phyloP scores from a whole-genome alignment of 2,329 filamentous ascomycete species.

The Microsporum canis region DNA sequence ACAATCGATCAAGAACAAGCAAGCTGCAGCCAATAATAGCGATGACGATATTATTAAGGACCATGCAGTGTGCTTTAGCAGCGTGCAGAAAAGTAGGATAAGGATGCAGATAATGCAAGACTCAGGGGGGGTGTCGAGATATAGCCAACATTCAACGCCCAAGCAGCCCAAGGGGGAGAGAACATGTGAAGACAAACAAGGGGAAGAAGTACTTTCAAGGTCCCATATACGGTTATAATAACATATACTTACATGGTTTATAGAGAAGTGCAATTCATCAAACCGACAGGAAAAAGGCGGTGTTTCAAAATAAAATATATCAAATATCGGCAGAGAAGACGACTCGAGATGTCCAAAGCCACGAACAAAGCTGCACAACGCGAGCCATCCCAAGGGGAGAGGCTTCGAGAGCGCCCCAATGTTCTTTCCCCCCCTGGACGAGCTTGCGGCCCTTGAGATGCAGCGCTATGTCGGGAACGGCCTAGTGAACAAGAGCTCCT shows the following conservation, averaged over 20 bases:
- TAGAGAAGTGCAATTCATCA: background rate
- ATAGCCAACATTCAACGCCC: background rate
- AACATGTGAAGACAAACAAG: background rate
- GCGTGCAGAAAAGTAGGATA: background rate
- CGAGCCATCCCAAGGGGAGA: background rate
- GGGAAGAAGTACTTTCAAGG: background rate
- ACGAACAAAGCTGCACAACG: background rate
- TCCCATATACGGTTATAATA: background rate
- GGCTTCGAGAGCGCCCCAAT: background rate
- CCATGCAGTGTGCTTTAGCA: background rate
- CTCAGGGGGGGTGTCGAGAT: background rate
- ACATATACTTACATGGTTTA: background rate
- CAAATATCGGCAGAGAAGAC: background rate
- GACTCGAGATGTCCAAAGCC: background rate
- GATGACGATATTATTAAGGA: background rate
- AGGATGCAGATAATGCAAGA: background rate
- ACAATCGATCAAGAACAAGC: background rate
- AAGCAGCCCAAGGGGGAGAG: background rate
- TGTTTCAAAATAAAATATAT: background rate
- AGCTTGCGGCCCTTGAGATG: background rate
- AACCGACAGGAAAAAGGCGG: background rate
- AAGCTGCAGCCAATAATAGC: background rate
- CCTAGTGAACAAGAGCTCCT: background rate
- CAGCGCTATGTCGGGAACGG: constrained; percentile 1
- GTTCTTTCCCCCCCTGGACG: background rate